Conservation (phyloP, 495 filamentous ascomycete species). For the Xylaria telfairii region DNA sequence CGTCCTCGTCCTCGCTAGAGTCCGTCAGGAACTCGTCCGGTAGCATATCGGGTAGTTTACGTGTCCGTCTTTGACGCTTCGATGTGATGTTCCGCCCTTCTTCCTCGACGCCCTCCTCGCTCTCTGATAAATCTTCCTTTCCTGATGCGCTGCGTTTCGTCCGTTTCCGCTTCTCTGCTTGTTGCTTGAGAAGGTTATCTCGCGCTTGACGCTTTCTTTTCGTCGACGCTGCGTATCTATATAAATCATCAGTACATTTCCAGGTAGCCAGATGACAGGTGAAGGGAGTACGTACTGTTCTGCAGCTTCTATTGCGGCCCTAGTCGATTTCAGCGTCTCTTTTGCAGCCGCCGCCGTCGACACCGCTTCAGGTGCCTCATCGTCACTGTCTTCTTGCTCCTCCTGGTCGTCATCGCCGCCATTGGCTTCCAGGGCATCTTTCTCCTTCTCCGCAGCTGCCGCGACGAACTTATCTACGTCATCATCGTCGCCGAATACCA, state of each 20-base stretch:
- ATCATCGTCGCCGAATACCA: slow-evolving; percentile 42
- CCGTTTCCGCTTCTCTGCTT: slow-evolving; percentile 50
- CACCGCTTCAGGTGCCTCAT: slow-evolving; percentile 53
- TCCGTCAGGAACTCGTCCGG: slow-evolving; percentile 54
- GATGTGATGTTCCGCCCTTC: slow-evolving; percentile 27
- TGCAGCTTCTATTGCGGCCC: slow-evolving; percentile 47
- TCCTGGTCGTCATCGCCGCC: slow-evolving; percentile 27
- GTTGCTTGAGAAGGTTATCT: slow-evolving; percentile 51
- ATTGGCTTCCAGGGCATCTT: slow-evolving; percentile 13
- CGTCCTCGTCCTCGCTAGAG: slow-evolving; percentile 48
- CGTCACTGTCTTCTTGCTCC: slow-evolving; percentile 42
- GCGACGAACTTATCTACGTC: slow-evolving; percentile 42
- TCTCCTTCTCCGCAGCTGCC: slow-evolving; percentile 28
- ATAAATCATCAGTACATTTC: slow-evolving; percentile 14
- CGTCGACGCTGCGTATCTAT: slow-evolving; percentile 47
- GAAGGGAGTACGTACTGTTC: slow-evolving; percentile 42
- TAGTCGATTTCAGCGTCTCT: slow-evolving; percentile 41
- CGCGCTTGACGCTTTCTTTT: slow-evolving; percentile 55
- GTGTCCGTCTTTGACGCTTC: slow-evolving; percentile 27
- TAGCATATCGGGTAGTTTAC: slow-evolving; percentile 44
- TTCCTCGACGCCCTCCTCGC: slow-evolving; percentile 21
- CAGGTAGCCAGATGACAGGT: neutral
- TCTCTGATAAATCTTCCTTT: neutral
- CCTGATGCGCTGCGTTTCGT: slow-evolving; percentile 25
- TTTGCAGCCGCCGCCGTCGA: slow-evolving; percentile 48